Percentiles rank a stretch among this genome's conserved stretches.
Evolutionary conservation across 164 flowering plant species (phyloP).

Genomic region (Nelumbo lutea): DNA sequence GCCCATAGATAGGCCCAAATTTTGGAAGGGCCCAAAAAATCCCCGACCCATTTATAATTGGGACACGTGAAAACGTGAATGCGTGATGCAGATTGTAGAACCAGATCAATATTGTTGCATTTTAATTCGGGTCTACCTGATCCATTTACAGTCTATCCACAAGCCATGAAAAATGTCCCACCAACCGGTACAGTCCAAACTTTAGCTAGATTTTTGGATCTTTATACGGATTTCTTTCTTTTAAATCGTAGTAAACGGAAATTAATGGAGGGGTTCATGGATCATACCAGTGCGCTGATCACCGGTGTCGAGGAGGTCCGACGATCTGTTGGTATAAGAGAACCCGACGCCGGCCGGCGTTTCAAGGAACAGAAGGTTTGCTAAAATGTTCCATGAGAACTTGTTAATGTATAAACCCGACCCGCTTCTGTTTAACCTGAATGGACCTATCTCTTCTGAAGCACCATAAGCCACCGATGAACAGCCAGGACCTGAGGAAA

Average conservation of each 20-base stretch:
- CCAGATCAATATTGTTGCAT: too few relatives aligned
- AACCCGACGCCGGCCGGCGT: slow-evolving; percentile 95
- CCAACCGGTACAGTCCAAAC: too few relatives aligned
- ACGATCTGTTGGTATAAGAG: slow-evolving; percentile 72
- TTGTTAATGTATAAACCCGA: slow-evolving; percentile 63
- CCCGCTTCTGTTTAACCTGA: slow-evolving; percentile 57
- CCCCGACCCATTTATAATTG: too few relatives aligned
- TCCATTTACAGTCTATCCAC: background rate
- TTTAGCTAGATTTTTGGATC: too few relatives aligned
- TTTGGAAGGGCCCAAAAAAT: too few relatives aligned
- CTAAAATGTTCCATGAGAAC: slow-evolving; percentile 74
- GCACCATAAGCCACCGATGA: slow-evolving; percentile 97
- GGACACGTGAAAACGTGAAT: too few relatives aligned
- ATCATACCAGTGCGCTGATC: slow-evolving; percentile 70
- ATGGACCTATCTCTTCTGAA: slow-evolving; percentile 93
- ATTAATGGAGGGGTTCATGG: background rate
- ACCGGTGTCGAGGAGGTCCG: slow-evolving; percentile 67
- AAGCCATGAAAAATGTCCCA: background rate
- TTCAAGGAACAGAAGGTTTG: slow-evolving; percentile 81
- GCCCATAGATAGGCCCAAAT: too few relatives aligned
- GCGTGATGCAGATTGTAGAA: too few relatives aligned
- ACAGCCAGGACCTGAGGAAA: slow-evolving; percentile 75
- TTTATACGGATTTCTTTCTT: too few relatives aligned
- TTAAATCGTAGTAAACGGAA: background rate
- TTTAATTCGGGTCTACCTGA: too few relatives aligned